Evolutionary conservation across 2,329 filamentous ascomycete species (phyloP), one percentile per base, ranked within the genome.

Genomic region (Aspergillus viridinutans): DNA sequence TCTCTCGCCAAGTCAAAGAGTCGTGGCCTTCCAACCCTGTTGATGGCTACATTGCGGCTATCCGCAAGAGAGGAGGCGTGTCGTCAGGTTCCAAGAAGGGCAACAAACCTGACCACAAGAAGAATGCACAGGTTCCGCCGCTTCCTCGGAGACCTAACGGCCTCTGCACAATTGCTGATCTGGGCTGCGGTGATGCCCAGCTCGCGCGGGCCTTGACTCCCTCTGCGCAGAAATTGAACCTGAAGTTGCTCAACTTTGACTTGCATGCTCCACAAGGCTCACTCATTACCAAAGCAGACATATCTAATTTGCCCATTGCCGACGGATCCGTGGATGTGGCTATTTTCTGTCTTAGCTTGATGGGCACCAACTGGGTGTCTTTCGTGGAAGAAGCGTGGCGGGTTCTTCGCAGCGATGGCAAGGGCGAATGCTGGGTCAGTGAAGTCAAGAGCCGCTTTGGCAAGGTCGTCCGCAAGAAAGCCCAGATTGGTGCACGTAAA

Each of bases 301-400:
- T 97, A 53, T 88, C 92, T 29, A 83, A 88, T 58, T 79, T 99
- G 1, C 93, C 93, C 0, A 78, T 96, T 0, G 79, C 80, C 4
- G 86, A 92, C 64, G 87, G 85, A 48, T 86, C 83, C 60, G 86
- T 92, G 59, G 92, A 99, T 73, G 82, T 99, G 4, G 90, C 90
- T 50, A 87, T 99, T 64, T 97, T 97, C 80, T 99, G 94, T 74
- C 83, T 99, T 32, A 94, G 93, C 51, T 84, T 99, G 58, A 99
- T 99, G 94, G 94, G 94, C 69, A 99, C 94, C 55, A 99, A 99
- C 78, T 99, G 94, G 93, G 84, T 96, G 53, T 87, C 91, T 66
- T 97, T 99, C 72, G 84, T 99, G 67, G 94, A 97, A 76, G 94
- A 99, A 78, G 93, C 93, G 14, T 96, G 91, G 79, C 87, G 94